Conservation (phyloP, 2,329 filamentous ascomycete genomes). For the Curvularia spicifera region DNA sequence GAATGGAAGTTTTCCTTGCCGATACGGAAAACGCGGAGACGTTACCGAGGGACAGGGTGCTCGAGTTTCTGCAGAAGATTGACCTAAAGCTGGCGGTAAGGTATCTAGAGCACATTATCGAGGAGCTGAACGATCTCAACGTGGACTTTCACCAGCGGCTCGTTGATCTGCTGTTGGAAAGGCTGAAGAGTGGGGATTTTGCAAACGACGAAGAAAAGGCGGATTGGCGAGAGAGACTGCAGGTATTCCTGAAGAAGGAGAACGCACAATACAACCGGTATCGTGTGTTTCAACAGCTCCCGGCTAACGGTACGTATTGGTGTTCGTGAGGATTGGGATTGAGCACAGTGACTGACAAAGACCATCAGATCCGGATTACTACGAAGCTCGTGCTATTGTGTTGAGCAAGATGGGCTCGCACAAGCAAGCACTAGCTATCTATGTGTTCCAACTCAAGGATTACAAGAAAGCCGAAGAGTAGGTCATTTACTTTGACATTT, state of each 20-base stretch:
- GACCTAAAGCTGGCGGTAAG: conserved; percentile 74
- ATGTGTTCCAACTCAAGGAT: conserved; percentile 91
- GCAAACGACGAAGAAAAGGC: conserved; percentile 43
- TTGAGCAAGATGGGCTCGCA: conserved; percentile 95
- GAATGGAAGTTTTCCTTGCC: conserved; percentile 91
- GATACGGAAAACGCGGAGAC: conserved; percentile 96
- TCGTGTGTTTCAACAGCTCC: conserved; percentile 77
- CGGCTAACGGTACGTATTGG: conserved; percentile 71
- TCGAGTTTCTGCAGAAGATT: conserved; percentile 74
- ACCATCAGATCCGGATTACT: conserved; percentile 76
- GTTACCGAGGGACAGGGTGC: conserved; percentile 76
- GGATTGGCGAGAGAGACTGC: conserved; percentile 68
- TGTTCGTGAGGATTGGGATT: neutral
- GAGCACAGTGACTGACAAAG: conserved; percentile 7
- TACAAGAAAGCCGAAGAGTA: conserved; percentile 92
- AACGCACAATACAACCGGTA: conserved; percentile 82
- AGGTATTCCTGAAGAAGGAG: conserved; percentile 71
- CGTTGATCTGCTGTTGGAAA: conserved; percentile 72
- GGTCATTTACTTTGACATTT: neutral
- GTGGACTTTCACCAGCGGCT: conserved; percentile 88
- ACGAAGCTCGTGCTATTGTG: conserved; percentile 87
- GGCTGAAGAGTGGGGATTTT: conserved; percentile 52
- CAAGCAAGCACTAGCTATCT: conserved; percentile 94
- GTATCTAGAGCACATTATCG: conserved; percentile 91
- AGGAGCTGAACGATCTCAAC: conserved; percentile 81